Base-by-base conservation (phyloP, 2,329 filamentous ascomycete genomes). In the Penicillium polonicum region DNA sequence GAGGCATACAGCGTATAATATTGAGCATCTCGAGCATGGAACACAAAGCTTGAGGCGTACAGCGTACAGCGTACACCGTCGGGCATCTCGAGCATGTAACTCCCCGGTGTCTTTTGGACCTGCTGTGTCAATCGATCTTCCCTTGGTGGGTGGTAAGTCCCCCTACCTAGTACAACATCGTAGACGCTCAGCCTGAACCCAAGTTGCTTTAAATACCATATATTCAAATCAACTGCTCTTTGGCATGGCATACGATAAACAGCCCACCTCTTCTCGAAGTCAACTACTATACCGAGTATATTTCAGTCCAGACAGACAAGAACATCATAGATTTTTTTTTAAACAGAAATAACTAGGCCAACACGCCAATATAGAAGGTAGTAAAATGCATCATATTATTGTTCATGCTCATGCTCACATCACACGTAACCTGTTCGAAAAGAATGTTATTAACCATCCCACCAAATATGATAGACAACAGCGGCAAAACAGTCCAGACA, bases 361-460 rank as follows among this genome's bases (percentile, higher is more conserved):
- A 48, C 55, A 53, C 42, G 49, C 49, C 27, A 48, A 45, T 29
- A 35, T 42, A 36, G 29, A 52, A 52, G n/a, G 48, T 48, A 52
- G 49, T 42, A 59, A 69, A 65, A 71, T 60, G 66, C 61, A 66
- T 67, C 65, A 63, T 65, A 68, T 68, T 63, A 68, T 67, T 65
- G 56, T 66, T 71, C 65, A 70, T 72, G 56, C 66, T 71, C 65
- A 70, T 72, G 58, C 60, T 68, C 64, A 60, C 61, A 71, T 74
- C 72, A 74, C 61, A 74, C 71, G 55, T 74, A 74, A 68, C 71
- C 71, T 74, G 52, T 25, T 33, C 4, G 6, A 35, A 25, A 49
- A 12, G 23, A 25, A 52, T 10, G 59, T 67, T 59, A 67, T 54
- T 54, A 29, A 12, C 6, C 19, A 17, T 42, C 13, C 13, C 17